Evolutionary conservation across 192 early-diverging fungal genomes (phyloP).

Genomic region (Backusella morwellensis): DNA sequence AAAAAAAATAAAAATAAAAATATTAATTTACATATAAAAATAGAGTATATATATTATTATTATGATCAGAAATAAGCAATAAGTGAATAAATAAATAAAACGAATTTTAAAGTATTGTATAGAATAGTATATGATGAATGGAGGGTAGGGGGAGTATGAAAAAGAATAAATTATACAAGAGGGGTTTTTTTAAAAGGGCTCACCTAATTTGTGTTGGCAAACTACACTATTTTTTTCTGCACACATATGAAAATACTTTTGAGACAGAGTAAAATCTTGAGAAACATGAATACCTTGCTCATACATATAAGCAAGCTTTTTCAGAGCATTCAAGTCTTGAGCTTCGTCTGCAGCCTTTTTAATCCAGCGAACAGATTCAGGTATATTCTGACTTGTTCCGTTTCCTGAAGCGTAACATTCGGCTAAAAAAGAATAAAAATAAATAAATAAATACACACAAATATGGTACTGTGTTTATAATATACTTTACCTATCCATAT

Average conservation of each 20-base stretch:
- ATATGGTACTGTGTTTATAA: background rate
- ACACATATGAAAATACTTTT: slow-evolving; percentile 13
- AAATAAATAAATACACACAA: background rate
- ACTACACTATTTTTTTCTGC: slow-evolving; percentile 11
- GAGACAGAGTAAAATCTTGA: slow-evolving; percentile 12
- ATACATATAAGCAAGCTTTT: slow-evolving; percentile 20
- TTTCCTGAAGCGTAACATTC: slow-evolving; percentile 33
- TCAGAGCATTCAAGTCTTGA: slow-evolving; percentile 17
- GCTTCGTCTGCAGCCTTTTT: slow-evolving; percentile 26
- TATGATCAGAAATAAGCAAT: background rate
- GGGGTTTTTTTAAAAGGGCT: slow-evolving; percentile 1
- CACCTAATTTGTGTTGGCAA: slow-evolving; percentile 21
- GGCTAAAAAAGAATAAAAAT: slow-evolving; percentile 15
- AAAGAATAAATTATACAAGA: background rate
- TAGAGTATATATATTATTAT: background rate
- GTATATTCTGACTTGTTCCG: slow-evolving; percentile 8
- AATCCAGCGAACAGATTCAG: slow-evolving; percentile 25
- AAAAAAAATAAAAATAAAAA: slow-evolving; percentile 2
- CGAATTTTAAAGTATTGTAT: background rate
- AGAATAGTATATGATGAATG: background rate
- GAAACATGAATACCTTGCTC: slow-evolving; percentile 2
- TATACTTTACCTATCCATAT: slow-evolving; percentile 29
- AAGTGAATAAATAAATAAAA: background rate
- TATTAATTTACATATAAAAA: slow-evolving; percentile 1
- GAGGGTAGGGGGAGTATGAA: background rate